These are phyloP conservation scores for Ceratonia siliqua DNA, from an alignment of 306 rosid genomes.

Conservation along the genomic window DNA sequence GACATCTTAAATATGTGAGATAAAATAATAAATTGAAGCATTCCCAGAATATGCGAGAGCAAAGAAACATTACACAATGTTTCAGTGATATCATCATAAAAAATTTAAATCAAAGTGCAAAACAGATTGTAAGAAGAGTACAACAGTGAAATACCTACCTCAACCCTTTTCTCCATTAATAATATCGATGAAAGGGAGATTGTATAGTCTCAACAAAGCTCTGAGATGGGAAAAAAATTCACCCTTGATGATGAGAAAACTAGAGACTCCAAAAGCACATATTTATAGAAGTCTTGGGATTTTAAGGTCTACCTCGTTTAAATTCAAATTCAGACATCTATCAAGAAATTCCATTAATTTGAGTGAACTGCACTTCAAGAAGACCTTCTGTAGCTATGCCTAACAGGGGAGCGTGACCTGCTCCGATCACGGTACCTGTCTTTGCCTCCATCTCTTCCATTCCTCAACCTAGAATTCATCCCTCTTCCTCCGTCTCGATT, in stretches of 20 bases:
- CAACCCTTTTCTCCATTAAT: constrained; percentile 78
- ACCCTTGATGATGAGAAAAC: constrained; percentile 69
- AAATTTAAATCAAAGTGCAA: constrained; percentile 45
- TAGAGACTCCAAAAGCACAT: constrained; percentile 63
- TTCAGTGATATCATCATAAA: constrained; percentile 49
- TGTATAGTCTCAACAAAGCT: constrained; percentile 85
- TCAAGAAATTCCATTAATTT: constrained; percentile 63
- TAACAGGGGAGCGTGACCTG: constrained; percentile 90
- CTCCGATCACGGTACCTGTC: constrained; percentile 77
- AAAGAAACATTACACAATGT: constrained; percentile 48
- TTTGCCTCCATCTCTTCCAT: constrained; percentile 84
- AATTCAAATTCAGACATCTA: constrained; percentile 81
- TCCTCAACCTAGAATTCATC: constrained; percentile 68
- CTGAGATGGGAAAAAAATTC: constrained; percentile 80
- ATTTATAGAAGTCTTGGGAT: constrained; percentile 70
- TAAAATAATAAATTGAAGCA: constrained; percentile 44
- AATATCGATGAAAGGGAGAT: constrained; percentile 84
- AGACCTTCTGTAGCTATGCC: constrained; percentile 69
- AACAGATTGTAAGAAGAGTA: constrained; percentile 44
- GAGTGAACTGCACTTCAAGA: constrained; percentile 77
- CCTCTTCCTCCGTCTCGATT: constrained; percentile 76
- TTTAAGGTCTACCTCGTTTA: constrained; percentile 83
- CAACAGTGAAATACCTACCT: constrained; percentile 89
- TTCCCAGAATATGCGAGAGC: constrained; percentile 38
- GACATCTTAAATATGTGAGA: constrained; percentile 52